Base-by-base conservation (phyloP, 2,329 filamentous ascomycete species). In the Pezicula carpinea region DNA sequence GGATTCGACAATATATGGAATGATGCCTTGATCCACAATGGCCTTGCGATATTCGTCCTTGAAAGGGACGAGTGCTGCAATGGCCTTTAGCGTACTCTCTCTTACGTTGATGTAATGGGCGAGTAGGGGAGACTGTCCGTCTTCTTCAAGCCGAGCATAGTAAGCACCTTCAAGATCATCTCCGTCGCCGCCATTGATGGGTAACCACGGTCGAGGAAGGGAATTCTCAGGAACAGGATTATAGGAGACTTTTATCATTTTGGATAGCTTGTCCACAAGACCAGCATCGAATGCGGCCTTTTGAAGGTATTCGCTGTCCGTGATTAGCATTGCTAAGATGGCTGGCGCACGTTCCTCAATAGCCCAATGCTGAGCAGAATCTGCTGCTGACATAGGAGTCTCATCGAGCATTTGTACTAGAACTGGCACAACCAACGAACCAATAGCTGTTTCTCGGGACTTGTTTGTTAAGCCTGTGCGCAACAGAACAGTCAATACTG, bases 11-110 rank as follows among this genome's bases (percentile, higher is more conserved):
- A 97, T 83, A 61, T 86, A 90, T 1, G 82, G 77, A 38, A 95
- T 76, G 42, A 87, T 79, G n/a, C 90, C 89, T 57, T 88, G 81
- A 19, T 91, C 85, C 44, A 93, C 86, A 39, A 97, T 79, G 0
- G 79, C 76, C 61, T 95, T 95, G 36, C 91, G 79, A 60, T 92
- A 89, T 19, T 87, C 81, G 56, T 97, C 90, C 59, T 90, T 89
- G 57, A 85, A 85, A 3, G 87, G 81, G 2, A 87, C 82, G 43
- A 97, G 72, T 2, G 89, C 85, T n/a, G 87, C 87, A 47, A 97
- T 71, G 2, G 89, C 90, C 59, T 84, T 83, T 15, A 97, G 69
- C 1, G 83, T 79, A 42, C 80, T 84, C 65, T 92, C 87, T 45
- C 93, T 81, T 54, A 90, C 78, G 56, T 77, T 84, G 65, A 91